Evolutionary conservation across 2,329 filamentous ascomycete genomes (phyloP).

Genomic region (Diaporthe sp.): DNA sequence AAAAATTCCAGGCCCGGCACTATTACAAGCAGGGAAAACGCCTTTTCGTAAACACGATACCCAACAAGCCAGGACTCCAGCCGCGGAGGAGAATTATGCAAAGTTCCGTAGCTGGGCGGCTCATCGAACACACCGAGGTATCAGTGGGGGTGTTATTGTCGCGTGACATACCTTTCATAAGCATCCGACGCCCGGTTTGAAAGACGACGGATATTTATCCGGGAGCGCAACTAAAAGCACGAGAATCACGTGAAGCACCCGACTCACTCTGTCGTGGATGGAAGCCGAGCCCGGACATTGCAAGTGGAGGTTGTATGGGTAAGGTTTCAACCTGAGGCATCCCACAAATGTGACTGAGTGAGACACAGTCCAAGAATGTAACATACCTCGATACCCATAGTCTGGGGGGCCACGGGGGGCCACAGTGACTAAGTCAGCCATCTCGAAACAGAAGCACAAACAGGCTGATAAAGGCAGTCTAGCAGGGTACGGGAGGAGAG

Average conservation of each 20-base stretch:
- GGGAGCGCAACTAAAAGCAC: not conserved
- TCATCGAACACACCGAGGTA: not conserved
- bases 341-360: not conserved
- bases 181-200: not conserved
- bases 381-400: not conserved
- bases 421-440: slow-evolving; percentile 11
- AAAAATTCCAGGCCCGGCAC: too few relatives aligned
- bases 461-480: not conserved
- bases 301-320: not conserved
- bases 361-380: not conserved
- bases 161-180: too few relatives aligned
- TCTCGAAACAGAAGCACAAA: not conserved
- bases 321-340: slow-evolving; percentile 4
- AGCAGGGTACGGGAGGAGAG: not conserved
- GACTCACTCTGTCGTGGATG: not conserved
- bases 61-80: too few relatives aligned
- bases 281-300: not conserved
- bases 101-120: too few relatives aligned
- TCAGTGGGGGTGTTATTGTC: too few relatives aligned
- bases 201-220: not conserved
- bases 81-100: too few relatives aligned
- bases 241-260: not conserved
- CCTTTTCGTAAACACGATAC: not conserved
- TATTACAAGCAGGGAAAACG: not conserved
- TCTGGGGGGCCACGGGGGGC: not conserved